A percentile compares a stretch with the other conserved stretches of the same genome.
These are phyloP conservation scores for Blastocystis sp. DNA, from an alignment of 352 stramenopile genomes.

Conservation along the genomic window DNA sequence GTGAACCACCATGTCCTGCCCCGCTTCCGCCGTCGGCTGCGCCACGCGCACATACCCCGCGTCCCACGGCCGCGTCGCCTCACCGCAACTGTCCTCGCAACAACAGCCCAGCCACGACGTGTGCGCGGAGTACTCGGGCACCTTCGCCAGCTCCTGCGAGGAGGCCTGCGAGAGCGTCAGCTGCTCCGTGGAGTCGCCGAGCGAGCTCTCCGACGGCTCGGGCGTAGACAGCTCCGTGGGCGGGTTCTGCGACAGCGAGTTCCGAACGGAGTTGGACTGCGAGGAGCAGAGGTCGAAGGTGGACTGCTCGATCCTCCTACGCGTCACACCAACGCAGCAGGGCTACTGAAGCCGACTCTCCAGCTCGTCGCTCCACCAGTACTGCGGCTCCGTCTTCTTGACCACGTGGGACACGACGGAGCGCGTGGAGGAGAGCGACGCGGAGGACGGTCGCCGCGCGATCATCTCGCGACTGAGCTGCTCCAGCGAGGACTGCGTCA, in stretches of 20 bases:
- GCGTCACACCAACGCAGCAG: neutral
- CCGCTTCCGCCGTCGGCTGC: neutral
- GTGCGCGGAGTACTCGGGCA: neutral
- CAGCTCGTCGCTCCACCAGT: slow-evolving; percentile 38
- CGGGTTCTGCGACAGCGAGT: neutral
- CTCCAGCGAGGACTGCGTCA: slow-evolving; percentile 50
- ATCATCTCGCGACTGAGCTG: neutral
- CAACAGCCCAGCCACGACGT: neutral
- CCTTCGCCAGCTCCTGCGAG: too few relatives aligned
- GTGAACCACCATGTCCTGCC: neutral
- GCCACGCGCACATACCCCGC: neutral
- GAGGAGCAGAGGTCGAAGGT: neutral
- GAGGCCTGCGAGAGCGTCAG: neutral
- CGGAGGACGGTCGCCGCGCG: too few relatives aligned
- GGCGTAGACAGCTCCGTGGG: neutral
- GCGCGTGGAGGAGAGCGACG: neutral
- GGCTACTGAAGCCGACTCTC: neutral
- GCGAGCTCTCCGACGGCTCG: neutral
- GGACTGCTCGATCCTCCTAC: neutral
- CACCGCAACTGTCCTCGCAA: neutral
- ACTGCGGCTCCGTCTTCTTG: neutral
- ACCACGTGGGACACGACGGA: neutral
- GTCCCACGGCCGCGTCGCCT: neutral
- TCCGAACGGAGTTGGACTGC: neutral
- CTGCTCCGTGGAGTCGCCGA: neutral